Percentiles rank a stretch among this genome's conserved stretches.
Evolutionary conservation across 768 basidiomycete species (phyloP).

Genomic region (Tricholoma saponaceum): DNA sequence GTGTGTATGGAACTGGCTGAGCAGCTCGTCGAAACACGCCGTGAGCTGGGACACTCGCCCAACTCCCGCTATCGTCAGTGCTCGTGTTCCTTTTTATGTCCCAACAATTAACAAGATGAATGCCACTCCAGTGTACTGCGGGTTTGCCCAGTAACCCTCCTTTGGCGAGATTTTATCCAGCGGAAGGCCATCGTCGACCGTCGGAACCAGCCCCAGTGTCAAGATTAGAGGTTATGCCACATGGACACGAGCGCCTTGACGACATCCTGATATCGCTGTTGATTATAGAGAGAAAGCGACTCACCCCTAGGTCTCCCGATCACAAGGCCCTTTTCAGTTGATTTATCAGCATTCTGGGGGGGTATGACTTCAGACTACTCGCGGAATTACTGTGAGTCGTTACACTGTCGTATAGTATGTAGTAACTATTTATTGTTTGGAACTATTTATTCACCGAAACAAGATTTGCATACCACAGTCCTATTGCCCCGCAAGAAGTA

Average conservation of each 20-base stretch:
- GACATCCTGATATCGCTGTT: neutral
- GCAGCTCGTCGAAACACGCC: neutral
- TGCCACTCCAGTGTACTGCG: neutral
- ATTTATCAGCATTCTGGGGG: neutral
- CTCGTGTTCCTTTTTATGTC: neutral
- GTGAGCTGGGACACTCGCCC: neutral
- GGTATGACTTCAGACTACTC: neutral
- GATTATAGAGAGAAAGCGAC: neutral
- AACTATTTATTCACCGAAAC: neutral
- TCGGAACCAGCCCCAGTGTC: neutral
- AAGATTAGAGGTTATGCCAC: neutral
- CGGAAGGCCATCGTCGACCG: neutral
- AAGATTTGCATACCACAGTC: neutral
- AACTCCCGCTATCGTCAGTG: neutral
- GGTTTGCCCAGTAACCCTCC: neutral
- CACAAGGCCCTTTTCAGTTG: neutral
- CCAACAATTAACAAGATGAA: neutral
- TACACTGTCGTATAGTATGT: neutral
- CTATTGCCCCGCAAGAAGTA: neutral
- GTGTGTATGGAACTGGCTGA: neutral
- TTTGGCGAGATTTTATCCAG: neutral
- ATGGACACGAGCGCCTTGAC: neutral
- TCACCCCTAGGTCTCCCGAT: neutral
- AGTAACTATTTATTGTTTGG: neutral
- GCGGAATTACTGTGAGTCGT: no score